phyloP scores from a whole-genome alignment of 2,329 filamentous ascomycete genomes.

The Pseudovirgaria hyperparasitica region DNA sequence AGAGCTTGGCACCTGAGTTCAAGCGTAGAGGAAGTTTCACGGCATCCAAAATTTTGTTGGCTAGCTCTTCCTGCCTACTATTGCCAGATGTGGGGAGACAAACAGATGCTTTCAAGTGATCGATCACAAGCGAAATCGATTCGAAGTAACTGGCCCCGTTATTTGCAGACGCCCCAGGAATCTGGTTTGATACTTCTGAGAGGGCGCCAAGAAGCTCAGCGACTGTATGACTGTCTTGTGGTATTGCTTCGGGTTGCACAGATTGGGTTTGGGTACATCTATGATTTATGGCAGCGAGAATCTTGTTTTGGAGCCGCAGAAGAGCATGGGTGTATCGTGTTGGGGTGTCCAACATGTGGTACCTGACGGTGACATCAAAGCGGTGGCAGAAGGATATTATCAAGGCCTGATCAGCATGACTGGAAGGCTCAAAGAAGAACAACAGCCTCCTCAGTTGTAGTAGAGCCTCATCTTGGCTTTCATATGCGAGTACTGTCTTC shows the following conservation, averaged over 20 bases:
- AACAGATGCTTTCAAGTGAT: too few relatives aligned
- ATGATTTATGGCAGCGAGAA: constrained; percentile 12
- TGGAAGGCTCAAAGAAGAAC: constrained; percentile 27
- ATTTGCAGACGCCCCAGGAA: too few relatives aligned
- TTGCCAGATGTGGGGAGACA: too few relatives aligned
- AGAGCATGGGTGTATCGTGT: constrained; percentile 30
- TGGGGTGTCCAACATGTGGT: constrained; percentile 11
- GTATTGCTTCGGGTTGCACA: constrained; percentile 7
- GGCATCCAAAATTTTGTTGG: constrained; percentile 1
- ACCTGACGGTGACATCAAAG: constrained; percentile 16
- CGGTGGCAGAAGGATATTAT: constrained; percentile 27
- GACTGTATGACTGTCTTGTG: too few relatives aligned
- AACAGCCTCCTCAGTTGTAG: constrained; percentile 30
- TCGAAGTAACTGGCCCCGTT: too few relatives aligned
- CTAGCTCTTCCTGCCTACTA: too few relatives aligned
- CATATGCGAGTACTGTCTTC: constrained; percentile 16
- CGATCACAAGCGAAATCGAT: too few relatives aligned
- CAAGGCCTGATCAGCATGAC: constrained; percentile 25
- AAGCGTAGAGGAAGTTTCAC: neutral
- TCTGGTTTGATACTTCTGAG: too few relatives aligned
- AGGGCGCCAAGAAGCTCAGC: neutral
- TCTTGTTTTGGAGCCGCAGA: constrained; percentile 25
- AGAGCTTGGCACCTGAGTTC: too few relatives aligned
- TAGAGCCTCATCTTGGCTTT: constrained; percentile 24
- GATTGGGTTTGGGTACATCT: constrained; percentile 1